These are phyloP conservation scores for Laburnicola sp. DNA, from an alignment of 2,329 filamentous ascomycete species.

Conservation along the genomic window DNA sequence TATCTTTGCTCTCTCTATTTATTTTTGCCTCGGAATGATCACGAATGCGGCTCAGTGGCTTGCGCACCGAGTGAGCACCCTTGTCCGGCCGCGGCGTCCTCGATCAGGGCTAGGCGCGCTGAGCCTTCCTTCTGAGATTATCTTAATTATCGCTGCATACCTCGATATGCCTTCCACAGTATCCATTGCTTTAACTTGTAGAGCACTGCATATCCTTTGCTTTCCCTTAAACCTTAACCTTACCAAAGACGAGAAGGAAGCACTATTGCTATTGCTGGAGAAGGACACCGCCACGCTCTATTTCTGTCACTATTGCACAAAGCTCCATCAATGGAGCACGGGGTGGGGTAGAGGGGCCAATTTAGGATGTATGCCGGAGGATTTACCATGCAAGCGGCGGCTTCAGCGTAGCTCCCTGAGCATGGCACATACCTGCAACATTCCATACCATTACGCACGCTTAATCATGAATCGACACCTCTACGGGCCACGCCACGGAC, in stretches of 20 bases:
- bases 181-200: conserved; percentile 24
- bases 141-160: conserved; percentile 20
- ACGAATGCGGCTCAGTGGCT: conserved; percentile 4
- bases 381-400: conserved; percentile 12
- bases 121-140: conserved; percentile 22
- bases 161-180: conserved; percentile 11
- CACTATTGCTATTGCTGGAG: conserved; percentile 22
- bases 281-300: conserved; percentile 16
- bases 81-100: conserved; percentile 7
- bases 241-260: conserved; percentile 14
- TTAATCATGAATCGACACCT: conserved; percentile 28
- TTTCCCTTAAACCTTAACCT: conserved; percentile 6
- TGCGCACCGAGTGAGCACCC: conserved; percentile 6
- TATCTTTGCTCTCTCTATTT: no score
- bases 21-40: not conserved
- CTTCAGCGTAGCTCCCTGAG: not conserved
- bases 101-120: conserved; percentile 12
- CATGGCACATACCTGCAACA: not conserved
- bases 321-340: conserved; percentile 25
- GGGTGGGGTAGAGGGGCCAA: conserved; percentile 14
- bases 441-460: conserved; percentile 21
- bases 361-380: conserved; percentile 2
- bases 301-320: conserved; percentile 23
- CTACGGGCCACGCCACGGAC: conserved; percentile 22
- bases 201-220: conserved; percentile 16